Evolutionary conservation across 768 basidiomycete genomes (phyloP).

Genomic region (Mycena latifolia): DNA sequence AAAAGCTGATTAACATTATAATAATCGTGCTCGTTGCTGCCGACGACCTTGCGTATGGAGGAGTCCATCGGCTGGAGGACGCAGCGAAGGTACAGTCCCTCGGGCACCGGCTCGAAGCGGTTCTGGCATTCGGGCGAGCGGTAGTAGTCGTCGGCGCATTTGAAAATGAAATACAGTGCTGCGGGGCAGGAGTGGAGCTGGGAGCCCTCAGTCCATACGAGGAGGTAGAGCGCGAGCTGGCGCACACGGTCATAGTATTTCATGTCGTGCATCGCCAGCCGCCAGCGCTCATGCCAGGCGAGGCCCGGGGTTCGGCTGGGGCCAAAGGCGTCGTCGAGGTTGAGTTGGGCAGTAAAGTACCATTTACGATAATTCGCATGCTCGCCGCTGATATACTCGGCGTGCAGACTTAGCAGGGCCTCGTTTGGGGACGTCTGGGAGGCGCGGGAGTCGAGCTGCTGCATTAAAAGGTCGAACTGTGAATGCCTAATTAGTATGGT

Average conservation of each 20-base stretch:
- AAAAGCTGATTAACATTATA: conserved; percentile 98
- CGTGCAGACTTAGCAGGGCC: conserved; percentile 94
- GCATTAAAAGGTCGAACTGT: conserved; percentile 98
- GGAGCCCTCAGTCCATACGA: conserved; percentile 98
- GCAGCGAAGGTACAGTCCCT: conserved; percentile 91
- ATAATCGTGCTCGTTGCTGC: conserved; percentile 94
- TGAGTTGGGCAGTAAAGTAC: conserved; percentile 99
- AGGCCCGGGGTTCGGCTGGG: conserved; percentile 93
- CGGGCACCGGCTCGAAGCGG: conserved; percentile 91
- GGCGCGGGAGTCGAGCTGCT: conserved; percentile 94
- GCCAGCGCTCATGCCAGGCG: conserved; percentile 90
- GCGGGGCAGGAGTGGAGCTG: conserved; percentile 98
- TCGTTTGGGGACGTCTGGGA: conserved; percentile 98
- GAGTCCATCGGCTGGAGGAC: conserved; percentile 95
- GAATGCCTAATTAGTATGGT: conserved; percentile 28
- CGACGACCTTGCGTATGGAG: conserved; percentile 95
- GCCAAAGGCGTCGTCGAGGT: conserved; percentile 97
- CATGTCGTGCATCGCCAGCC: conserved; percentile 99
- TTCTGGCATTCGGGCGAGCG: conserved; percentile 97
- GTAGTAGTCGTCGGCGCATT: conserved; percentile 99
- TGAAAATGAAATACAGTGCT: conserved; percentile 99
- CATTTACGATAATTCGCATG: conserved; percentile 99
- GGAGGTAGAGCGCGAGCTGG: conserved; percentile 94
- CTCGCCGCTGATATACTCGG: conserved; percentile 98
- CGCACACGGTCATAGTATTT: conserved; percentile 96